phyloP scores from a whole-genome alignment of 1,284 basidiomycete species.

The Volvariella volvacea region DNA sequence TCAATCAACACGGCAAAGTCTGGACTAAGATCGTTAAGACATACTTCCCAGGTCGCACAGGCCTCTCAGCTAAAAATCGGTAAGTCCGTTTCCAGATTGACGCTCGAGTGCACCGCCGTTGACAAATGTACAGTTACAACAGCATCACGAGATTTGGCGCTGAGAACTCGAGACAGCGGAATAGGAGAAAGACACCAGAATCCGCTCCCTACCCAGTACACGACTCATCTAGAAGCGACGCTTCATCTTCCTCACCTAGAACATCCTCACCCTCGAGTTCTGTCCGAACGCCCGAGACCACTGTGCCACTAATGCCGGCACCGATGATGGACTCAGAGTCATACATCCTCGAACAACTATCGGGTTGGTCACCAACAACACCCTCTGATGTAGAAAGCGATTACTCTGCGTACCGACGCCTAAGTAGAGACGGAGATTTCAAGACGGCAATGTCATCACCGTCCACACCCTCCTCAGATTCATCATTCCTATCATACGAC shows the following conservation, averaged over 20 bases:
- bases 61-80: constrained; percentile 54
- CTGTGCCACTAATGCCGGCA: constrained; percentile 8
- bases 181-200: constrained; percentile 28
- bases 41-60: constrained; percentile 50
- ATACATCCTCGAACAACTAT: constrained; percentile 24
- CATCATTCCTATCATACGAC: constrained; percentile 15
- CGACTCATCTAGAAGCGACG: constrained; percentile 28
- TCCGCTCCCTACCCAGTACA: constrained; percentile 21
- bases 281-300: constrained; percentile 21
- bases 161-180: constrained; percentile 27
- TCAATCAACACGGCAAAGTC: constrained; percentile 45
- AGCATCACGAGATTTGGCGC: constrained; percentile 38
- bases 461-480: constrained; percentile 5
- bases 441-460: constrained; percentile 2
- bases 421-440: constrained; percentile 11
- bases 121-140: constrained; percentile 28
- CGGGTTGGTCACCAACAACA: constrained; percentile 27
- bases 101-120: constrained; percentile 2
- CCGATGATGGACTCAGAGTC: constrained; percentile 11
- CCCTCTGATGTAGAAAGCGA: constrained; percentile 21
- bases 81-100: constrained; percentile 15
- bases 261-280: constrained; percentile 27
- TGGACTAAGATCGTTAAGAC: constrained; percentile 55
- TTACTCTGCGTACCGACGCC: constrained; percentile 20
- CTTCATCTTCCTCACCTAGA: constrained; percentile 28